Percentiles rank a stretch among this genome's conserved stretches.
Evolutionary conservation across 176 grass and related monocot species (phyloP).

Genomic region (Phyllostachys edulis): DNA sequence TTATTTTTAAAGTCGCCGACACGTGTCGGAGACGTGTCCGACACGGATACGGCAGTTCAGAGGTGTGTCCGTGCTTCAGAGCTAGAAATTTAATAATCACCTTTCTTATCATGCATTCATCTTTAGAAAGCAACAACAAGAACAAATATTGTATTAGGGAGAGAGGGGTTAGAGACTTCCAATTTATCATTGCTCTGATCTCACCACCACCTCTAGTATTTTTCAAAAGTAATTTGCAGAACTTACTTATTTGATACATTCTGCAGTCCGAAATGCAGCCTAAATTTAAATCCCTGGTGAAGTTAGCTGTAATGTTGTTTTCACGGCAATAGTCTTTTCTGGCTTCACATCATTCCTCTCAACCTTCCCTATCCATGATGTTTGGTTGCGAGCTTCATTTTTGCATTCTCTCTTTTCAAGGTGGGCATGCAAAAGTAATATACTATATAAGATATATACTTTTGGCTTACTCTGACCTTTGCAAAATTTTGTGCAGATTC

Average conservation of each 20-base stretch:
- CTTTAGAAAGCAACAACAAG: not conserved
- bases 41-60: too few relatives aligned
- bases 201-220: not conserved
- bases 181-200: not conserved
- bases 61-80: too few relatives aligned
- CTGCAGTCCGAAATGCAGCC: not conserved
- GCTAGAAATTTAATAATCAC: not conserved
- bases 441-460: slow-evolving; percentile 17
- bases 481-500: slow-evolving; percentile 48
- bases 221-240: not conserved
- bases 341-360: not conserved
- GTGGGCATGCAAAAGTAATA: not conserved
- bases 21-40: too few relatives aligned
- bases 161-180: not conserved
- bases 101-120: not conserved
- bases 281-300: not conserved
- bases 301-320: not conserved
- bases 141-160: not conserved
- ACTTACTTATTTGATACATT: slow-evolving; percentile 2
- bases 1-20: too few relatives aligned
- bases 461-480: slow-evolving; percentile 4
- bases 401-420: not conserved
- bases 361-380: not conserved
- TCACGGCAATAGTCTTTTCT: slow-evolving; percentile 4
- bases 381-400: not conserved